Percentiles rank a stretch among this genome's conserved stretches.
phyloP scores from a whole-genome alignment of 371 early-diverging fungal genomes.

The Zychaea mexicana region DNA sequence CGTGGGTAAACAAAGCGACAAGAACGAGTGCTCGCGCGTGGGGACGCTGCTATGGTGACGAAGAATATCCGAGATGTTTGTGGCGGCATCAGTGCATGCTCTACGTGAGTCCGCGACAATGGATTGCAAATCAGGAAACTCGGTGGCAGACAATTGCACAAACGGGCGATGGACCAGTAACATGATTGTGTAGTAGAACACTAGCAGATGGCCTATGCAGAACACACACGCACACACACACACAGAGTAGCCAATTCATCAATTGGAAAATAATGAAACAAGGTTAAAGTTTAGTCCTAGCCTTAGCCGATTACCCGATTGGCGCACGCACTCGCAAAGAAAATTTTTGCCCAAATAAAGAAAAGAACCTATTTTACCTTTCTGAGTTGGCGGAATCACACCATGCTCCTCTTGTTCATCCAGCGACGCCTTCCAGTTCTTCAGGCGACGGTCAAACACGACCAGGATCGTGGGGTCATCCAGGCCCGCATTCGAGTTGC shows the following conservation, averaged over 20 bases:
- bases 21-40: conserved; percentile 25
- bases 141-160: conserved; percentile 25
- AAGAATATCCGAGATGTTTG: conserved; percentile 25
- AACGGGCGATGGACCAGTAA: conserved; percentile 62
- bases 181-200: conserved; percentile 56
- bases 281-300: not conserved
- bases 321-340: not conserved
- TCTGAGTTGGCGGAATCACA: conserved; percentile 31
- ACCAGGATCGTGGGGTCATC: conserved; percentile 47
- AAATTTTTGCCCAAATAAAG: conserved; percentile 14
- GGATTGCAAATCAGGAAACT: conserved; percentile 16
- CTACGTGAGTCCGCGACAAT: conserved; percentile 38
- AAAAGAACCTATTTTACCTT: conserved; percentile 23
- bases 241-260: no score
- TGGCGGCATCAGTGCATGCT: conserved; percentile 36
- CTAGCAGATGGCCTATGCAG: conserved; percentile 45
- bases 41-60: conserved; percentile 24
- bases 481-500: conserved; percentile 39
- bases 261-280: not conserved
- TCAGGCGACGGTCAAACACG: conserved; percentile 46
- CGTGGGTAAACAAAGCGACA: conserved; percentile 40
- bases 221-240: no score
- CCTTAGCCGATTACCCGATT: not conserved
- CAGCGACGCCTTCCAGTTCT: conserved; percentile 36
- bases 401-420: conserved; percentile 24